Conservation (phyloP, 75 land plant genomes). For the Pinus albicaulis region DNA sequence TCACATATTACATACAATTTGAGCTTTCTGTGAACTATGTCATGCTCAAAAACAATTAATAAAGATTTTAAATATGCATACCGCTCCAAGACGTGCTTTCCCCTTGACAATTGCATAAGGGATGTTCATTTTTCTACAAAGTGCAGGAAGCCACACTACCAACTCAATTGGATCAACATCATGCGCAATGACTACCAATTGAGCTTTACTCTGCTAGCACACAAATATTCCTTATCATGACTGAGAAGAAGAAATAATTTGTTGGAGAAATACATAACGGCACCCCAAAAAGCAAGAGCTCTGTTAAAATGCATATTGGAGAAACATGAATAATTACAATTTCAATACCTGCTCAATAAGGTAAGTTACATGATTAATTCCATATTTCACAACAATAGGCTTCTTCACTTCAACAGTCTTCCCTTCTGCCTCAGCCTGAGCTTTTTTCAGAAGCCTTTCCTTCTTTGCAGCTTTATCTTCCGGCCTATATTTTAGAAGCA, state of each 20-base stretch:
- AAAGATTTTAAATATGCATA: constrained; percentile 3
- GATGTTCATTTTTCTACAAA: constrained; percentile 71
- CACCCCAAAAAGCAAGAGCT: background rate
- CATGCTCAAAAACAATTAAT: no score
- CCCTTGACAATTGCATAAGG: constrained; percentile 76
- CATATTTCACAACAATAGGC: constrained; percentile 73
- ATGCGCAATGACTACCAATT: constrained; percentile 72
- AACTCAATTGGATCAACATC: constrained; percentile 80
- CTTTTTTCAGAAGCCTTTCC: constrained; percentile 63
- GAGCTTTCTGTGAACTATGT: no score
- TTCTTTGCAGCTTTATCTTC: constrained; percentile 71
- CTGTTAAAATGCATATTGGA: background rate
- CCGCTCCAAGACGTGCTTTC: constrained; percentile 62
- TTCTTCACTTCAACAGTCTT: constrained; percentile 51
- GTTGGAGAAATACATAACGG: background rate
- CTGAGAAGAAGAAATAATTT: background rate
- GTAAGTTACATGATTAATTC: constrained; percentile 69
- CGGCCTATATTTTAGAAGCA: constrained; percentile 74
- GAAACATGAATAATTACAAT: no score
- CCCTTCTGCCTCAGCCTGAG: constrained; percentile 65
- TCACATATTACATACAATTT: no score
- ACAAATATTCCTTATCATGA: background rate
- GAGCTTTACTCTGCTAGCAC: constrained; percentile 57
- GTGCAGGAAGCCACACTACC: constrained; percentile 70
- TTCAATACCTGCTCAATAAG: constrained; percentile 64